Evolutionary conservation across 78 protist species (phyloP).

Genomic region (Mastigamoeba balamuthi): DNA sequence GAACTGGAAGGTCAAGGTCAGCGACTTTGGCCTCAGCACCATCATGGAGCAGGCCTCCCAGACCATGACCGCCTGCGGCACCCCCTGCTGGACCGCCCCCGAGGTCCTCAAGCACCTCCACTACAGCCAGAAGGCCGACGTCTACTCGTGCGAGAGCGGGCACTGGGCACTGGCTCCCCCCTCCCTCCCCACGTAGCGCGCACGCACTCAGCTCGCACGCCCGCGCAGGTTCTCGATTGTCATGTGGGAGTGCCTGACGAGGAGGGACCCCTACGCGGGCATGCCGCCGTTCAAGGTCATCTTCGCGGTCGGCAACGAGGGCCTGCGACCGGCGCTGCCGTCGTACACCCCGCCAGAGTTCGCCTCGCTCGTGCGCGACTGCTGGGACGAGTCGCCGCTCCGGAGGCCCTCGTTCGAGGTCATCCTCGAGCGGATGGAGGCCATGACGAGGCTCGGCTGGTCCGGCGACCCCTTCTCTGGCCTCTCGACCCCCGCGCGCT

Average conservation of each 20-base stretch:
- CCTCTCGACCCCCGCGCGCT: too few species aligned
- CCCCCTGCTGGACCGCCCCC: conserved; percentile 59
- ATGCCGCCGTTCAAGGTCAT: conserved; percentile 55
- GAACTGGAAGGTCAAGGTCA: conserved; percentile 48
- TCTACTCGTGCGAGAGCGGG: conserved; percentile 16
- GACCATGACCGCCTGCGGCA: conserved; percentile 60
- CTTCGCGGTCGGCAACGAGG: conserved; percentile 49
- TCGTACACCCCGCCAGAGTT: conserved; percentile 9
- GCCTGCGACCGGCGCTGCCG: conserved; percentile 42
- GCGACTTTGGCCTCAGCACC: conserved; percentile 48
- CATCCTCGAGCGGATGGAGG: conserved; percentile 15
- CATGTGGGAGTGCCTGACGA: conserved; percentile 49
- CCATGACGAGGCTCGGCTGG: too few species aligned
- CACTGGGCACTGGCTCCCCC: background rate
- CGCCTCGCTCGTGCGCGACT: conserved; percentile 15
- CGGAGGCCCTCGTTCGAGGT: conserved; percentile 43
- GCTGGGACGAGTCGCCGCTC: conserved; percentile 33
- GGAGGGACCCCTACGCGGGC: conserved; percentile 40
- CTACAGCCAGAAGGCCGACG: conserved; percentile 45
- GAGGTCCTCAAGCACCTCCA: conserved; percentile 27
- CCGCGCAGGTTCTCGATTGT: conserved; percentile 12
- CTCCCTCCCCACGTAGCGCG: background rate
- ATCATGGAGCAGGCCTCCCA: conserved; percentile 17
- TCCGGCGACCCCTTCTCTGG: too few species aligned
- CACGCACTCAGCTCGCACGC: background rate